These are phyloP conservation scores for Sporothrix phasma DNA, from an alignment of 2,329 filamentous ascomycete genomes.

Conservation along the genomic window DNA sequence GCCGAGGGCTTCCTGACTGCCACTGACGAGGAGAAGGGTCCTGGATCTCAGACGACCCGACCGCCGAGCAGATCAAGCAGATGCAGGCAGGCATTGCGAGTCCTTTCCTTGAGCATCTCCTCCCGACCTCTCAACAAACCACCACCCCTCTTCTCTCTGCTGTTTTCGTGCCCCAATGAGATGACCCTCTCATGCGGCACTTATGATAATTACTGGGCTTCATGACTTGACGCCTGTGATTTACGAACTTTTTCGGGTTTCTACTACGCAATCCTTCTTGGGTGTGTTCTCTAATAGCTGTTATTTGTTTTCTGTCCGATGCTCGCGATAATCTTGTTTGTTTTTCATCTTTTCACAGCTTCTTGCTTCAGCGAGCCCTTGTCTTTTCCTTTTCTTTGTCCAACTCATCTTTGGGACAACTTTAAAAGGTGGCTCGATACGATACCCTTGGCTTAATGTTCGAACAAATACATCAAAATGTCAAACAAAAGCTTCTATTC, in stretches of 20 bases:
- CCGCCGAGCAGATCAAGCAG: constrained; percentile 48
- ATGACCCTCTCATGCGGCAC: neutral
- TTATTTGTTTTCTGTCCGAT: neutral
- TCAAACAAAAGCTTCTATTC: neutral
- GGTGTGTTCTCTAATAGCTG: constrained; percentile 7
- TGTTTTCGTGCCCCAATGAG: neutral
- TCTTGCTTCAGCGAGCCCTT: neutral
- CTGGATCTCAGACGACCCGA: constrained; percentile 67
- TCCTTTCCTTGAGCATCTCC: neutral
- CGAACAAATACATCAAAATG: neutral
- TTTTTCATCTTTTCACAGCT: constrained; percentile 6
- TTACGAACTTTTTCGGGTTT: neutral
- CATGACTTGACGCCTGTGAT: constrained; percentile 11
- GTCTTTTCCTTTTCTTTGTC: neutral
- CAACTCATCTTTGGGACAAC: neutral
- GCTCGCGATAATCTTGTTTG: neutral
- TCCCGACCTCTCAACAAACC: neutral
- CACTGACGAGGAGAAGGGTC: constrained; percentile 77
- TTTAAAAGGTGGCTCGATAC: constrained; percentile 15
- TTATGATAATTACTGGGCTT: constrained; percentile 10
- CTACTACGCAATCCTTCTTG: neutral
- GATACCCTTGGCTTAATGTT: constrained; percentile 12
- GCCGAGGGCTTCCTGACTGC: constrained; percentile 75
- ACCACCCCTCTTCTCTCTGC: neutral
- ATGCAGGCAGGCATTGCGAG: constrained; percentile 30